Evolutionary conservation across 805 yeast species (phyloP), one percentile per base, ranked within the genome.

Genomic region (Candida bentonensis): DNA sequence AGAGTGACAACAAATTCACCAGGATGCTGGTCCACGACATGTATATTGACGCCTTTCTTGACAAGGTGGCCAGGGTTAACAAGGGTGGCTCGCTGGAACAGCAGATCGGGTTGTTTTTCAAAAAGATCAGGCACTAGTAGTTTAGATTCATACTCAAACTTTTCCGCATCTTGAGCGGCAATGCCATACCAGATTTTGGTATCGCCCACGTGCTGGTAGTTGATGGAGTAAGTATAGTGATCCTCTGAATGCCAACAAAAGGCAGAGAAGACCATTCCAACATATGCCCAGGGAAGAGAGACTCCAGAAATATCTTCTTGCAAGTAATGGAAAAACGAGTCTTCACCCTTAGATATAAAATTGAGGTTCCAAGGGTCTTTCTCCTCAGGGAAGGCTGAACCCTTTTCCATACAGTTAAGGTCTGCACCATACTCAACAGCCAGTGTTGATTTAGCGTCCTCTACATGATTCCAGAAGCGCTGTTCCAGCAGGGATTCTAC

Each of bases 171-270:
- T 1, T 61, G 57, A 11, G 83, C 76, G 0, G 96, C 96, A 3
- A 88, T 80, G 5, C 92, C 89, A 58, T 88, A 88, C 97, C 97
- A 88, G 47, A 87, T 79, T 58, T 89, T 89, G 4, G 89, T 79
- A 13, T 81, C 79, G 1, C 97, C 97, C 49, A 74, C 69, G 58
- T 88, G 96, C 59, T 94, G 94, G 59, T 88, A 88, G 59, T 89
- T 89, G 3, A 94, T 88, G 42, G 94, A 82, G 48, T 85, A 68
- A 0, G 96, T 84, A 58, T 83, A 86, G 58, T 89, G 96, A 60
- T 88, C 97, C 56, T 88, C 97, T 47, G 83, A 81, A 60, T 89
- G 96, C 96, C 96, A 89, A 61, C 97, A 88, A 58, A 89, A 89
- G 1, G 96, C 85, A 2, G 94, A 82, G 54, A 86, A 78, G 42